Percentiles rank a stretch among this genome's conserved stretches.
These are phyloP conservation scores for Shiraia sp. DNA, from an alignment of 2,329 filamentous ascomycete genomes.

Conservation along the genomic window DNA sequence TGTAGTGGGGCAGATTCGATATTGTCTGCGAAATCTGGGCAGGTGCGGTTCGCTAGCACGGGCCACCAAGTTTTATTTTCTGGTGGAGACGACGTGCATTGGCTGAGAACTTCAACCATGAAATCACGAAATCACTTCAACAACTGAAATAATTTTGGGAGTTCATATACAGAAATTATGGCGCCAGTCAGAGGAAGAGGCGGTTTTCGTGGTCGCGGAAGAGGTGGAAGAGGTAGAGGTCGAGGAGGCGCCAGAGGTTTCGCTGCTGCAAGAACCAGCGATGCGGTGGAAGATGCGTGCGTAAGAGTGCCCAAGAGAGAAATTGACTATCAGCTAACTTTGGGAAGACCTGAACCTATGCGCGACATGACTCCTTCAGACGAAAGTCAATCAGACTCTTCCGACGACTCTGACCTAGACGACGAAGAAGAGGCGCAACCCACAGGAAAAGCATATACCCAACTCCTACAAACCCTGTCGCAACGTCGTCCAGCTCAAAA, in stretches of 20 bases:
- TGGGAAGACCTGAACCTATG: constrained; percentile 14
- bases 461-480: constrained; percentile 59
- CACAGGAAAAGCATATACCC: constrained; percentile 55
- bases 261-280: constrained; percentile 30
- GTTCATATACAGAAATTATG: constrained; percentile 20
- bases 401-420: constrained; percentile 23
- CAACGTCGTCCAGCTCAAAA: constrained; percentile 38
- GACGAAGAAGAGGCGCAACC: constrained; percentile 31
- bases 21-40: constrained; percentile 39
- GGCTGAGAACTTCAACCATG: constrained; percentile 22
- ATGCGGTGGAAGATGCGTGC: constrained; percentile 37
- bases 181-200: constrained; percentile 19
- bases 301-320: constrained; percentile 15
- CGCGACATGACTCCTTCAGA: constrained; percentile 23
- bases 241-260: constrained; percentile 19
- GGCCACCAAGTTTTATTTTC: constrained; percentile 27
- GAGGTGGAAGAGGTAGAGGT: constrained; percentile 10
- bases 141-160: background rate
- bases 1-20: constrained; percentile 27
- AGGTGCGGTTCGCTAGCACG: constrained; percentile 37
- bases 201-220: constrained; percentile 8
- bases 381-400: constrained; percentile 22
- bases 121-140: constrained; percentile 9
- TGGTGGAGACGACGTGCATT: constrained; percentile 9
- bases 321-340: constrained; percentile 15